These are phyloP conservation scores for Talaromyces marneffei DNA, from an alignment of 2,329 filamentous ascomycete genomes.

Conservation along the genomic window DNA sequence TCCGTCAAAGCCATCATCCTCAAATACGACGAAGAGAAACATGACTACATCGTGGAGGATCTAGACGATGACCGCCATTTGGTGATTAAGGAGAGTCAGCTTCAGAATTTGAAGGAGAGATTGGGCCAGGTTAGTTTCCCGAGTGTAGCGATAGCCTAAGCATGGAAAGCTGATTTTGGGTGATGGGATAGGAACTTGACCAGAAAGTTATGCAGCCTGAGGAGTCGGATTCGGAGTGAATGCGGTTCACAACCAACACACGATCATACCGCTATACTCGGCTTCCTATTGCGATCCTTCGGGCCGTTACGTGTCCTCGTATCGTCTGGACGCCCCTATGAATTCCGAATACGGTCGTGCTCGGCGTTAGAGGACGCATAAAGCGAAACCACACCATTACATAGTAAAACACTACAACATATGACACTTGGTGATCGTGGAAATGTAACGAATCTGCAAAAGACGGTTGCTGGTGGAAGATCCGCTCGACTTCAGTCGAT, in stretches of 20 bases:
- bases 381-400: neutral
- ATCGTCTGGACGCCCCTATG: neutral
- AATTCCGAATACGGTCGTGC: neutral
- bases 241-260: neutral
- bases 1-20: conserved; percentile 46
- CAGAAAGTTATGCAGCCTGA: conserved; percentile 44
- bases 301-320: neutral
- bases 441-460: neutral
- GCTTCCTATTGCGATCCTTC: neutral
- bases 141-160: neutral
- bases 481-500: too few species aligned
- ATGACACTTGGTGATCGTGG: neutral
- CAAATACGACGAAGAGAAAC: conserved; percentile 43
- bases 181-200: conserved; percentile 36
- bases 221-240: conserved; percentile 41
- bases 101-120: conserved; percentile 37
- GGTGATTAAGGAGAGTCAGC: conserved; percentile 43
- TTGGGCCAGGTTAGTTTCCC: conserved; percentile 34
- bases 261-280: too few species aligned
- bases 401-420: too few species aligned
- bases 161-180: neutral
- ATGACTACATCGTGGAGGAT: conserved; percentile 46
- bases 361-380: too few species aligned
- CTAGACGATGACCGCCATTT: conserved; percentile 42
- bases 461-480: neutral